Evolutionary conservation across 78 protist genomes (phyloP).

Genomic region (Dictyostelium firmibasis): DNA sequence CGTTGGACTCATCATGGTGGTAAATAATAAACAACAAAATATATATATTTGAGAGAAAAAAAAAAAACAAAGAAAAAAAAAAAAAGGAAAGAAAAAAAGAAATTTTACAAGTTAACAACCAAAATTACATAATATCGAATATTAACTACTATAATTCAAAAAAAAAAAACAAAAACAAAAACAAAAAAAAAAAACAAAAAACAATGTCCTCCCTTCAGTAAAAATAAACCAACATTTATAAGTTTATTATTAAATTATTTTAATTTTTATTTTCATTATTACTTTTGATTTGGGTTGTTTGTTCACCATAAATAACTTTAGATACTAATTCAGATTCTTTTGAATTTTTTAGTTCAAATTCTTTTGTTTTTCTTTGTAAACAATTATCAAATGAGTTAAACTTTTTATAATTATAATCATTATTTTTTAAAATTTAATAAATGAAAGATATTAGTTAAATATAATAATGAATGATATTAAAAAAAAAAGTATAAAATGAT

Average conservation of each 20-base stretch:
- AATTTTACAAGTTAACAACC: background rate
- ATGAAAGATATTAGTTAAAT: background rate
- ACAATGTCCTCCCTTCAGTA: background rate
- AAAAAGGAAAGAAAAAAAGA: background rate
- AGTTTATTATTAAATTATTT: background rate
- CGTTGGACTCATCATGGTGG: conserved; percentile 47
- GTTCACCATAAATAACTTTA: background rate
- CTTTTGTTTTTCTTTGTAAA: conserved; percentile 16
- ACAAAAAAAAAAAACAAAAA: background rate
- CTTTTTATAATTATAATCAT: background rate
- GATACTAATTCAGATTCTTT: background rate
- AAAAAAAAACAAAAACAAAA: background rate
- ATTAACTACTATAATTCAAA: no score
- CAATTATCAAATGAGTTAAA: conserved; percentile 42
- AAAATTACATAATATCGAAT: no score
- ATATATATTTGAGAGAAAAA: no score
- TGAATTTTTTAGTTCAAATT: background rate
- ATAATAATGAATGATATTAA: background rate
- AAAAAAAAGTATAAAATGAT: background rate
- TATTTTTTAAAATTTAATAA: no score
- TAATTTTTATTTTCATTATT: background rate
- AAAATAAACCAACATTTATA: background rate
- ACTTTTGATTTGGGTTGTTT: background rate
- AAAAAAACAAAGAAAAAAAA: background rate
- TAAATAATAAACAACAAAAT: background rate